Conservation (phyloP, 768 basidiomycete species). For the Rossbeevera mucosa region DNA sequence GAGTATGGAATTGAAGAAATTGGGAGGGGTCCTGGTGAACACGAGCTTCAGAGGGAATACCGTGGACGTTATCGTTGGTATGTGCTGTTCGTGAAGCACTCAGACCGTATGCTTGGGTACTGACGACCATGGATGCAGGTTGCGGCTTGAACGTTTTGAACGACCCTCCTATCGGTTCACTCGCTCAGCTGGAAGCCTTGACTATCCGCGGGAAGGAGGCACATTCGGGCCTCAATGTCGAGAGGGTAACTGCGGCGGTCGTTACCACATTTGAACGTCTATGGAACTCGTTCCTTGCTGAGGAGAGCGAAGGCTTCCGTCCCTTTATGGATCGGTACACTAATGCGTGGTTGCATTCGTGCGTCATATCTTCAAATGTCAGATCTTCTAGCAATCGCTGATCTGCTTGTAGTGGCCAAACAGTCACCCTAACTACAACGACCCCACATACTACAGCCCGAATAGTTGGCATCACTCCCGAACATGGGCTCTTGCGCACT, state of each 20-base stretch:
- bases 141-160: constrained; percentile 88
- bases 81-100: constrained; percentile 19
- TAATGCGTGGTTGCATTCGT: constrained; percentile 89
- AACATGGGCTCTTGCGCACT: constrained; percentile 85
- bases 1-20: constrained; percentile 56
- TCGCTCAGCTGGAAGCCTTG: constrained; percentile 59
- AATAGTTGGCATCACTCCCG: constrained; percentile 80
- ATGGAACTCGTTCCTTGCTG: constrained; percentile 65
- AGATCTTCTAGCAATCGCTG: not conserved
- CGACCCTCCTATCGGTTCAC: constrained; percentile 73
- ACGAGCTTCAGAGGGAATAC: constrained; percentile 72
- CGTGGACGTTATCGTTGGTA: constrained; percentile 80
- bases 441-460: constrained; percentile 66
- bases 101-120: not conserved
- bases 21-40: constrained; percentile 91
- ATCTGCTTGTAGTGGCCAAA: constrained; percentile 58
- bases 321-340: constrained; percentile 81
- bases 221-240: constrained; percentile 50
- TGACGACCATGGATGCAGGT: constrained; percentile 43
- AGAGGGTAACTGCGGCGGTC: constrained; percentile 69
- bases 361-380: constrained; percentile 41
- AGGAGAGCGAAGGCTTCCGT: constrained; percentile 58
- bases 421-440: constrained; percentile 76
- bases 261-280: constrained; percentile 72
- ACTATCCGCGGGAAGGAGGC: not conserved